Evolutionary conservation across 2,329 filamentous ascomycete species (phyloP).

Genomic region (Colletotrichum costaricense): DNA sequence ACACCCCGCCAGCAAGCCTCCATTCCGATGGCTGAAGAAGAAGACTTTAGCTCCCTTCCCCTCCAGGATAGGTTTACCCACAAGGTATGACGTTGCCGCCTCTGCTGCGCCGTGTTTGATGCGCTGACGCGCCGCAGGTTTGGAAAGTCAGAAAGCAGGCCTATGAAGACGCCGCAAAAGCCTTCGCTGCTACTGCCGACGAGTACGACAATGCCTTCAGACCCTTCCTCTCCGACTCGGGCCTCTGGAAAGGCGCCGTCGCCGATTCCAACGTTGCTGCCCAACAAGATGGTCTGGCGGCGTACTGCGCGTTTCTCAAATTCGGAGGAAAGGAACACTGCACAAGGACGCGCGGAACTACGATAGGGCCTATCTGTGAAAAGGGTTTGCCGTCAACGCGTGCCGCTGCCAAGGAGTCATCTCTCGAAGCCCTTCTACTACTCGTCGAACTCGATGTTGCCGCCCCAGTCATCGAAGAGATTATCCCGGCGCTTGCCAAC

Average conservation of each 20-base stretch:
- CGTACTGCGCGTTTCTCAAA: constrained; percentile 92
- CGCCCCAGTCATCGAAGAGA: constrained; percentile 88
- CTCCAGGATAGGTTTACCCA: constrained; percentile 84
- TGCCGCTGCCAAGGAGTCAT: constrained; percentile 87
- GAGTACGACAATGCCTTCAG: constrained; percentile 88
- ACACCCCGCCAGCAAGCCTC: neutral
- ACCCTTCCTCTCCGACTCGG: constrained; percentile 86
- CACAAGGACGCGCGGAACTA: constrained; percentile 79
- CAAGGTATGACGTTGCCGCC: constrained; percentile 66
- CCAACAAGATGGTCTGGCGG: constrained; percentile 90
- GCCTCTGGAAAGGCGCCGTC: constrained; percentile 92
- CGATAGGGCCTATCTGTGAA: constrained; percentile 84
- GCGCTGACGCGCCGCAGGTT: constrained; percentile 60
- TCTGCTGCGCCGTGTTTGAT: neutral
- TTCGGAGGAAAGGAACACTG: constrained; percentile 86
- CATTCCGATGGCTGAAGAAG: constrained; percentile 81
- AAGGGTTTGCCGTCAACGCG: constrained; percentile 91
- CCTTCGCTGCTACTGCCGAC: constrained; percentile 85
- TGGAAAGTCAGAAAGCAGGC: constrained; percentile 98
- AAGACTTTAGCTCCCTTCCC: constrained; percentile 84
- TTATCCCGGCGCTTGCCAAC: constrained; percentile 83
- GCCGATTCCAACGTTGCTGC: constrained; percentile 96
- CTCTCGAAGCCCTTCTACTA: constrained; percentile 86
- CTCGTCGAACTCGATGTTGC: constrained; percentile 91
- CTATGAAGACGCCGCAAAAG: constrained; percentile 91